Evolutionary conservation across 2,329 filamentous ascomycete genomes (phyloP), one percentile per base, ranked within the genome.

Genomic region (Cordyceps tenuipes): DNA sequence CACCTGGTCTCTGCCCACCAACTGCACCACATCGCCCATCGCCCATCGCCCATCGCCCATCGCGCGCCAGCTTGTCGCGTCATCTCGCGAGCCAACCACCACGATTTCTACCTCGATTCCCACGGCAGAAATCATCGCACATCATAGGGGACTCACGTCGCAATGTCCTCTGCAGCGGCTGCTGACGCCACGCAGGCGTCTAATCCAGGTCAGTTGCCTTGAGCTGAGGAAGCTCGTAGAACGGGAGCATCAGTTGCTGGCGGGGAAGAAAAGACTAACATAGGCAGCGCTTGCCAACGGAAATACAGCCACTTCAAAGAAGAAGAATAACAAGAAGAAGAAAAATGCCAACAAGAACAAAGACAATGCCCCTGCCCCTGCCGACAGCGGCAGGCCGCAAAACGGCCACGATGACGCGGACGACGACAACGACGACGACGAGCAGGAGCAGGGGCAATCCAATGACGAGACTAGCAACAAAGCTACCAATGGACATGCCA

Each of bases 261-360:
- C n/a, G 17, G 53, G 39, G 47, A 52, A 52, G 47, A 49, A 55
- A 39, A 36, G 39, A 47, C 60, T 62, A 56, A 62, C 56, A 64
- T 71, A 63, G 62, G 63, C 63, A 63, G 63, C 29, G 29, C 52
- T 59, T 8, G 17, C 13, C 5, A 31, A 39, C 47, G 46, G 6
- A 36, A 31, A 31, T 61, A 58, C 59, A 65, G 61, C 68, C 76
- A 75, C 73, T 66, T 67, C 76, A 54, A 82, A 79, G 72, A 84
- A 82, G 74, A 84, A 81, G 74, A 80, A 77, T 69, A 80, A 77
- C 67, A 83, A 80, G 66, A 84, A 83, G 73, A 84, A 82, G 75
- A 83, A 81, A 76, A 81, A 78, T 65, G 75, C 75, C 49, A 73
- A 73, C 68, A 81, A 79, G 69, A 70, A 73, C 61, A 80, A 79